Base-by-base conservation (phyloP, 805 yeast genomes). In the Pichia heedii region DNA sequence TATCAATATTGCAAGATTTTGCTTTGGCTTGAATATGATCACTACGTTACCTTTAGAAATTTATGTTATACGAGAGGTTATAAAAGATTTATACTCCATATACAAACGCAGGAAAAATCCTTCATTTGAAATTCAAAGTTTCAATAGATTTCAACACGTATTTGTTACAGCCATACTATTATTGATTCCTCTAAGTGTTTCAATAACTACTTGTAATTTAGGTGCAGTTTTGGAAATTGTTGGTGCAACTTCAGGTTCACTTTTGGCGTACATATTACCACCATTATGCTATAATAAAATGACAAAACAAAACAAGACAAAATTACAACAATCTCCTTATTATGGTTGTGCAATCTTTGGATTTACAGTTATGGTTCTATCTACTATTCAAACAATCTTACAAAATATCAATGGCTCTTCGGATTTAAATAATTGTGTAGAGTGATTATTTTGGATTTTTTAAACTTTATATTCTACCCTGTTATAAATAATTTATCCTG, bases 241-340 rank as follows among this genome's bases (percentile, higher is more conserved):
- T 27, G 97, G 97, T 2, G 89, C 96, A 0, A 83, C 95, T 0
- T 83, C 95, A 0, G 97, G 97, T 0, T 86, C 95, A 18, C 68
- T 84, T 33, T 81, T 90, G 82, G 97, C 97, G 0, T 89, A 85
- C 58, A 86, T 89, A 20, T 65, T 89, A 16, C 97, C 97, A 0
- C 96, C 96, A 3, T 59, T 81, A 58, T 89, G 96, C 54, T 84
- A 73, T 54, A 60, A 87, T 48, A 77, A 81, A 49, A 71, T 89
- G 54, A 74, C 87, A 0, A 66, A 67, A 50, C 65, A 56, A 42
- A 64, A 53, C 47, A 76, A 69, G 52, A 49, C 67, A 36, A 46
- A 45, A 35, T 46, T 49, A 37, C 73, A 76, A 44, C 78, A 74
- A 40, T 33, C 79, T 0, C 82, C 88, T 0, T 73, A 79, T 49